Base-by-base conservation (phyloP, 179 eudicot genomes). In the Spergularia azorica region DNA sequence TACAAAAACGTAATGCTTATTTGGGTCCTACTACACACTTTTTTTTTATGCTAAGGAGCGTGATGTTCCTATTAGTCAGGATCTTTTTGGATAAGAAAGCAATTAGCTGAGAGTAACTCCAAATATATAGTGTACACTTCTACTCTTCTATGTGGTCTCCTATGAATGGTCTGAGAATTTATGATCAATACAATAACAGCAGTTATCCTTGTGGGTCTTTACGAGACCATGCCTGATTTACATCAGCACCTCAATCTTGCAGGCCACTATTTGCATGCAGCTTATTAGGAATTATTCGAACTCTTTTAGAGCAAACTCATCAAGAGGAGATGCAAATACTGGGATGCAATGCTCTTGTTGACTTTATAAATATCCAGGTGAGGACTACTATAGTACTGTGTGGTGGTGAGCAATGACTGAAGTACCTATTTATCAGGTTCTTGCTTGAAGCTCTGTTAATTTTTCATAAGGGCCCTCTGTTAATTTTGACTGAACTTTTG, bases 201-300 rank as follows among this genome's bases (percentile, higher is more conserved):
- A 62, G 64, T 59, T 20, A 52, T 67, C 62, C 48, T 64, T 41
- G 50, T 72, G 32, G 58, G 39, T 75, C 38, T 52, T 69, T 70
- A 46, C 21, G 72, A 10, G n/a, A 21, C 9, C 52, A 78, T 15
- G 20, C 69, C 20, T 57, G 39, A 20, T 70, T 74, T 51, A 62
- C 71, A 13, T 56, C 50, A 46, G 21, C 39, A 41, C 50, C 75
- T 71, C 55, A 4, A 18, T 70, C 54, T 81, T 83, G 85, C 97
- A 93, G 98, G 98, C 90, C 97, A 32, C 87, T 93, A 18, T 91
- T 86, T 79, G 93, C 95, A 57, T 78, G 83, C 83, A 90, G 97
- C 81, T 85, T 92, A 77, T 81, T 93, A 84, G 96, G 84, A 80
- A 82, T 90, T 69, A 73, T 88, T 59, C 88, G 92, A 36, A 89